Evolutionary conservation across 2,329 filamentous ascomycete genomes (phyloP), one percentile per base, ranked within the genome.

Genomic region (Lojkania enalia): DNA sequence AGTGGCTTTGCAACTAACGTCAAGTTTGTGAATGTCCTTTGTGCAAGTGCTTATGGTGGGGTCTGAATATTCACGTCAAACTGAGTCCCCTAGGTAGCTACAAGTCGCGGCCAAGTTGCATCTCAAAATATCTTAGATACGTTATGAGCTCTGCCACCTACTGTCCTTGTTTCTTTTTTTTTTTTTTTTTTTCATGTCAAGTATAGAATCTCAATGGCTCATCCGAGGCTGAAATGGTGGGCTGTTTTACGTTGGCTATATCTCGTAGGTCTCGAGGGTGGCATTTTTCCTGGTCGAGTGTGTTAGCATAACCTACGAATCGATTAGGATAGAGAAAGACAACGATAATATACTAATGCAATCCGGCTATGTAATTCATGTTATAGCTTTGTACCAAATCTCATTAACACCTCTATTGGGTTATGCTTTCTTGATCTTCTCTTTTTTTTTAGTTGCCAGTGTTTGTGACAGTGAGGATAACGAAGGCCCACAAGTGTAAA

Each of bases 161-260:
- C 71, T 3, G 67, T 86, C 3, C n/a, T 85, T 82, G 79, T 60
- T 83, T 0, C 58, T 86, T 2, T 81, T 81, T 37, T 42, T 83
- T 2, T 85, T 83, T 61, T 86, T 81, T 67, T 85, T 85, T 66
- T 84, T 85, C 60, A 79, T 80, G 39, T 69, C 86, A 0, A 83
- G 83, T 0, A 77, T 75, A 61, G 58, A 1, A 74, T 83, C 2
- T 85, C 82, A 0, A 51, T 86, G 82, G 43, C 73, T 86, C 2
- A 78, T 85, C 5, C 74, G 75, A 2, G 79, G 81, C n/a, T 78
- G 83, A 0, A 69, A 77, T 2, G 82, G 82, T 0, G 69, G 79
- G 1, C 66, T 86, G 0, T 71, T 77, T 0, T 70, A 77, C 14
- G 79, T 84, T 63, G 83, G 82, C 0, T 86, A 85, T 39, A 77